A percentile compares a stretch with the other conserved stretches of the same genome.
phyloP scores from a whole-genome alignment of 176 grass and related monocot species.

The Secale cereale region DNA sequence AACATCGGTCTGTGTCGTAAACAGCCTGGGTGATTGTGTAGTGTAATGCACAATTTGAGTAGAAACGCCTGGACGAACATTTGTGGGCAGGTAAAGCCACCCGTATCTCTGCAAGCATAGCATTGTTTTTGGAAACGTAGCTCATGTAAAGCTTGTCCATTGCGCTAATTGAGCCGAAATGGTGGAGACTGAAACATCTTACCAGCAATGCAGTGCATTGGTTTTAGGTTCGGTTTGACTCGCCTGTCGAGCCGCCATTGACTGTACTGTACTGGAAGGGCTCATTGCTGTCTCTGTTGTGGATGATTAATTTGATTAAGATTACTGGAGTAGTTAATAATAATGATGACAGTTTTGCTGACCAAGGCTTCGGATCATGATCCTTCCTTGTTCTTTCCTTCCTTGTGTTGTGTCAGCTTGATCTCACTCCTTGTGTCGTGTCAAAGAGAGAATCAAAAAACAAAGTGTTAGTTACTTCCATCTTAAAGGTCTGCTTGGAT shows the following conservation, averaged over 20 bases:
- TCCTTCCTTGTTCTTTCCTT: no score
- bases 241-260: background rate
- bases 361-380: background rate
- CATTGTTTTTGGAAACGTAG: constrained; percentile 5
- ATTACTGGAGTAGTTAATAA: background rate
- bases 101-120: background rate
- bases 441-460: no score
- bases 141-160: background rate
- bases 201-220: background rate
- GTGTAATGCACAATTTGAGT: constrained; percentile 17
- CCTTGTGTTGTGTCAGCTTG: background rate
- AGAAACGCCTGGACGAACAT: background rate
- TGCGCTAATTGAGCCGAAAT: background rate
- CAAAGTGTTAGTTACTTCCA: no score
- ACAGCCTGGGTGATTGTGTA: background rate
- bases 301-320: background rate
- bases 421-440: background rate
- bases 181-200: background rate
- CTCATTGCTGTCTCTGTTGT: background rate
- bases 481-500: no score
- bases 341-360: background rate
- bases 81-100: background rate
- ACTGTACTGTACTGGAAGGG: background rate
- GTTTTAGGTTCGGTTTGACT: background rate
- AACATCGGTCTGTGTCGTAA: background rate